Evolutionary conservation across 306 rosid genomes (phyloP).

Genomic region (Acmispon strigosus): DNA sequence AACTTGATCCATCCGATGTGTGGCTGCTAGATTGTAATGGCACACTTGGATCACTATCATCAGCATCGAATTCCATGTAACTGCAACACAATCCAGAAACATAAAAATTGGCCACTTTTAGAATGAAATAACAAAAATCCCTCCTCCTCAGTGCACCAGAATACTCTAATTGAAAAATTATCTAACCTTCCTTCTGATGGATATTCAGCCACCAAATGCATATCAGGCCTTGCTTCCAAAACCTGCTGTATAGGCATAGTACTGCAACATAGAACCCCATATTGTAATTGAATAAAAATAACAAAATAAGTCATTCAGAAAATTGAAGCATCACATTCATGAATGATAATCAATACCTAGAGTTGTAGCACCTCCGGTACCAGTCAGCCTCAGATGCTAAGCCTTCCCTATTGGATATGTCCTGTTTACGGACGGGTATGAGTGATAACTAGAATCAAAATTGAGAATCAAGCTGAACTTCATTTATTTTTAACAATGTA

Average conservation of each 20-base stretch:
- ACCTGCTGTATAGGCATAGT: slow-evolving; percentile 63
- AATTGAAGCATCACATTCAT: background rate
- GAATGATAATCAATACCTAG: slow-evolving; percentile 45
- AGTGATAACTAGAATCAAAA: slow-evolving; percentile 22
- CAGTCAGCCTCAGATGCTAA: slow-evolving; percentile 92
- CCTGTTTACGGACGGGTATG: slow-evolving; percentile 54
- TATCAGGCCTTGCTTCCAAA: slow-evolving; percentile 70
- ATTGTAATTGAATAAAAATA: background rate
- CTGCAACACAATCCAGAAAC: slow-evolving; percentile 49
- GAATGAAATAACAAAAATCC: background rate
- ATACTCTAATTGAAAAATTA: slow-evolving; percentile 12
- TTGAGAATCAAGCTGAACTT: slow-evolving; percentile 10
- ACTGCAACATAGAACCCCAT: slow-evolving; percentile 46
- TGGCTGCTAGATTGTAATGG: slow-evolving; percentile 69
- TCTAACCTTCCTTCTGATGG: slow-evolving; percentile 92
- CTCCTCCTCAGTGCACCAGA: background rate
- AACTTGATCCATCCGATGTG: slow-evolving; percentile 62
- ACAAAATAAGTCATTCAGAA: background rate
- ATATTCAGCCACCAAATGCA: slow-evolving; percentile 78
- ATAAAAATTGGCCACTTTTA: slow-evolving; percentile 8
- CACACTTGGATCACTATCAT: slow-evolving; percentile 62
- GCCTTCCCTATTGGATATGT: slow-evolving; percentile 96
- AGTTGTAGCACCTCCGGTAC: slow-evolving; percentile 73
- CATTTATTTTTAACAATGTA: slow-evolving; percentile 1
- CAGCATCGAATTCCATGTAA: slow-evolving; percentile 62